These are phyloP conservation scores for Aspergillus coremiiformis DNA, from an alignment of 495 filamentous ascomycete genomes.

Conservation along the genomic window DNA sequence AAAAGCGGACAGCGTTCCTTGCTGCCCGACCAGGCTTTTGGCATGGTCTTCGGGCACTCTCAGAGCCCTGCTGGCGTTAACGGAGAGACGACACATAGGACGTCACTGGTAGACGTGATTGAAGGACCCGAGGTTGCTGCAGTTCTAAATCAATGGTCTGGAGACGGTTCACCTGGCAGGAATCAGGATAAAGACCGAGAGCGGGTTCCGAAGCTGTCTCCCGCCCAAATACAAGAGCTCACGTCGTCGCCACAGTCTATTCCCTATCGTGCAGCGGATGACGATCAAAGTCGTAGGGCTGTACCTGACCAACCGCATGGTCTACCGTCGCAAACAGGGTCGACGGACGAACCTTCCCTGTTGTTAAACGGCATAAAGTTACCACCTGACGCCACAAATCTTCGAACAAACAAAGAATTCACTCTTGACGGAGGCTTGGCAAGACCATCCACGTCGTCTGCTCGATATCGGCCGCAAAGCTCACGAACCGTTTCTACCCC, in stretches of 20 bases:
- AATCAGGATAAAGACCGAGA: constrained; percentile 29
- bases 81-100: constrained; percentile 5
- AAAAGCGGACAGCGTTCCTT: constrained; percentile 14
- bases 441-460: constrained; percentile 13
- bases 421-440: constrained; percentile 20
- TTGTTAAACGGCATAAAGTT: constrained; percentile 14
- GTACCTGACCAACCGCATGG: constrained; percentile 20
- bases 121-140: constrained; percentile 11
- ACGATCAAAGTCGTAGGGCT: constrained; percentile 17
- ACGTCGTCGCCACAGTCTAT: constrained; percentile 50
- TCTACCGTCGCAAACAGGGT: constrained; percentile 7
- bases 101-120: constrained; percentile 18
- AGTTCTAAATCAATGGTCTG: constrained; percentile 7
- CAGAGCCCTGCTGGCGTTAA: not conserved
- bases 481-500: constrained; percentile 35
- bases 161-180: constrained; percentile 11
- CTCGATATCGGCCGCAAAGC: constrained; percentile 27
- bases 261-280: constrained; percentile 30
- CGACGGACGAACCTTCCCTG: constrained; percentile 11
- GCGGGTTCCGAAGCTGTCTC: constrained; percentile 44
- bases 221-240: constrained; percentile 47
- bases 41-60: constrained; percentile 16
- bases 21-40: constrained; percentile 15
- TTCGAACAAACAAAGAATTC: constrained; percentile 21
- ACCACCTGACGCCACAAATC: constrained; percentile 13